Percentiles rank a stretch among this genome's conserved stretches.
Conservation (phyloP, 2,329 filamentous ascomycete species). For the Xylaria sp. region DNA sequence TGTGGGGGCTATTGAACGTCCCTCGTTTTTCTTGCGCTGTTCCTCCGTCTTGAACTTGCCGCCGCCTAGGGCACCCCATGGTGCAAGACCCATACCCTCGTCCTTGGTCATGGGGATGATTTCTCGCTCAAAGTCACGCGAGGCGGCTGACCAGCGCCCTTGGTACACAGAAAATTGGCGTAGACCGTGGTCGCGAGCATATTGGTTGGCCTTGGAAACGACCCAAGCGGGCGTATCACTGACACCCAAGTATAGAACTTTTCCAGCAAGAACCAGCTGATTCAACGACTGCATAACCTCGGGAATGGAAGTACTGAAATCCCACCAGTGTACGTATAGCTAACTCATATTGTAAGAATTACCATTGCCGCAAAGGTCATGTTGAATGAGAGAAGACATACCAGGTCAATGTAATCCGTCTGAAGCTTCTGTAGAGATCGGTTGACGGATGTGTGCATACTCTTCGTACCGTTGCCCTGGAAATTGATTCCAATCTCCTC, state of each 20-base stretch:
- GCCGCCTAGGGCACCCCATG: conserved; percentile 69
- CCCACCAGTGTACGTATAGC: conserved; percentile 75
- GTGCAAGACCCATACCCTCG: conserved; percentile 70
- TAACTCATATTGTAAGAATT: conserved; percentile 43
- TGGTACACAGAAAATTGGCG: conserved; percentile 77
- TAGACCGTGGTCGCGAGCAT: conserved; percentile 76
- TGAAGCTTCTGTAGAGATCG: conserved; percentile 70
- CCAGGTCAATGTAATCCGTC: conserved; percentile 76
- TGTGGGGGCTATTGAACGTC: conserved; percentile 53
- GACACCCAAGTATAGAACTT: conserved; percentile 75
- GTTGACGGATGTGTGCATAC: conserved; percentile 65
- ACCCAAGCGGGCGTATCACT: conserved; percentile 78
- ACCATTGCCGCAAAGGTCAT: background rate
- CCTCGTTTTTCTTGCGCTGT: conserved; percentile 60
- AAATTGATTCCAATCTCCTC: conserved; percentile 63
- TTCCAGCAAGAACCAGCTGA: conserved; percentile 67
- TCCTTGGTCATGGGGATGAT: conserved; percentile 73
- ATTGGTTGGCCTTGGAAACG: conserved; percentile 73
- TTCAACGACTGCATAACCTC: conserved; percentile 78
- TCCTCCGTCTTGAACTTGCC: conserved; percentile 60
- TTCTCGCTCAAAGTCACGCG: conserved; percentile 77
- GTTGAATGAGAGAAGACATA: conserved; percentile 45
- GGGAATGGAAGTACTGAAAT: conserved; percentile 71
- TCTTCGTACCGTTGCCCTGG: conserved; percentile 71
- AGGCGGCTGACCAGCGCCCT: conserved; percentile 70